phyloP scores from a whole-genome alignment of 805 yeast species.

The Priceomyces medius region DNA sequence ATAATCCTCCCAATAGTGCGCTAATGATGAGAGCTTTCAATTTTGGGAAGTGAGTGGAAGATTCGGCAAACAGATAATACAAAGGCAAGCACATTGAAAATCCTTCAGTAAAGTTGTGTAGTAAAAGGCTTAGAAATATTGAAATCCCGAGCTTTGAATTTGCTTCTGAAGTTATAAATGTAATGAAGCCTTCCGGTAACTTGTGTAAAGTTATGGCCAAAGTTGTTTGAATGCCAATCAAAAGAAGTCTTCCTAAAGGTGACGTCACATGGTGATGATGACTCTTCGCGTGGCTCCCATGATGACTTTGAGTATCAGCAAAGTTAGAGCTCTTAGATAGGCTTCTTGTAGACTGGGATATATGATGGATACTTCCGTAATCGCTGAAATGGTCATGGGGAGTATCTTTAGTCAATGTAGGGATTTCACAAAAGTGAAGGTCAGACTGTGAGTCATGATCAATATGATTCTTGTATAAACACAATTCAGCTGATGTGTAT shows the following conservation, averaged over 20 bases:
- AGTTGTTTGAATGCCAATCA: constrained; percentile 89
- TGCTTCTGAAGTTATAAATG: constrained; percentile 76
- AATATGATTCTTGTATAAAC: constrained; percentile 14
- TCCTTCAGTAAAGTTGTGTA: constrained; percentile 93
- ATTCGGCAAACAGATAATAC: constrained; percentile 60
- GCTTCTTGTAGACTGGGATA: neutral
- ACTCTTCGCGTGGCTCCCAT: constrained; percentile 20
- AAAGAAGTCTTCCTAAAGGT: constrained; percentile 71
- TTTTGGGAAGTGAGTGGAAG: constrained; percentile 43
- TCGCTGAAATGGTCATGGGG: neutral
- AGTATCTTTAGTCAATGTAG: constrained; percentile 19
- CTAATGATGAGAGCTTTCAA: constrained; percentile 62
- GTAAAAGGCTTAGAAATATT: constrained; percentile 78
- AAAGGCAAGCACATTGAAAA: constrained; percentile 91
- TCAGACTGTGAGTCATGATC: constrained; percentile 5
- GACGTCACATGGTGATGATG: constrained; percentile 83
- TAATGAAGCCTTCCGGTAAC: constrained; percentile 91
- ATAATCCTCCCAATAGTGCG: constrained; percentile 71
- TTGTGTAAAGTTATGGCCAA: constrained; percentile 86
- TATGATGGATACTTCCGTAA: neutral
- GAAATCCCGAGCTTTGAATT: constrained; percentile 63
- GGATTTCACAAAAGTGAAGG: constrained; percentile 42
- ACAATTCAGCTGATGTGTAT: constrained; percentile 42
- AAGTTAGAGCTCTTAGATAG: neutral
- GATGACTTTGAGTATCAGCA: constrained; percentile 4